These are phyloP conservation scores for Prunus davidiana DNA, from an alignment of 306 rosid genomes.

Conservation along the genomic window DNA sequence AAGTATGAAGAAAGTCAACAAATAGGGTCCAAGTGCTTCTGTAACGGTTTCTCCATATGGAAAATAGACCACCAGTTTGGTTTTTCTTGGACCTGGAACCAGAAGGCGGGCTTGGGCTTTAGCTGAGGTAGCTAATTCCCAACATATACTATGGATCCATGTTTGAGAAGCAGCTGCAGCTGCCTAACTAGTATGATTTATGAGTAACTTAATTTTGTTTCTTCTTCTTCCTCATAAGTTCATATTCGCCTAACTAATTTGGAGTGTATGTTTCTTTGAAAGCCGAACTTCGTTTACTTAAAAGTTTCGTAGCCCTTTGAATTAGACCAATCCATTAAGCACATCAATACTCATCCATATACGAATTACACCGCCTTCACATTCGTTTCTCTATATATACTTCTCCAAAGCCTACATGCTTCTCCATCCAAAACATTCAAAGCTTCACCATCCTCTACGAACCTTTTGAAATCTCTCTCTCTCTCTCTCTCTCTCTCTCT, in stretches of 20 bases:
- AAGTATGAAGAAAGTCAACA: background rate
- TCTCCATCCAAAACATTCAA: conserved; percentile 21
- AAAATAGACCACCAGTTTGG: background rate
- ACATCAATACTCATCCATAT: background rate
- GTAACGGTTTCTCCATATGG: conserved; percentile 25
- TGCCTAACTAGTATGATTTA: conserved; percentile 4
- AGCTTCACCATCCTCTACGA: background rate
- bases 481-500: background rate
- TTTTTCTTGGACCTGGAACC: conserved; percentile 1
- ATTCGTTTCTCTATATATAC: conserved; percentile 35
- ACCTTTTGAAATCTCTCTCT: background rate
- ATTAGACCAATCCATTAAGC: conserved; percentile 40
- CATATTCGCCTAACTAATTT: background rate
- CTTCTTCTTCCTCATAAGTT: background rate
- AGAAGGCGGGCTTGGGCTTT: background rate
- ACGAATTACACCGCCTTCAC: background rate
- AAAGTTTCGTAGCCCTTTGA: conserved; percentile 19
- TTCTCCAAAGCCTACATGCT: conserved; percentile 9
- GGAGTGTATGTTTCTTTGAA: conserved; percentile 11
- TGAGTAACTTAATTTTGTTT: background rate
- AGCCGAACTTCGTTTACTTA: conserved; percentile 30
- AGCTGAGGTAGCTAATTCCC: too few relatives aligned
- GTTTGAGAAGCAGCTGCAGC: background rate
- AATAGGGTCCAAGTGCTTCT: background rate
- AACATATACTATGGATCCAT: background rate